Evolutionary conservation across 2,329 filamentous ascomycete genomes (phyloP).

Genomic region (Exophiala lecanii-corni): DNA sequence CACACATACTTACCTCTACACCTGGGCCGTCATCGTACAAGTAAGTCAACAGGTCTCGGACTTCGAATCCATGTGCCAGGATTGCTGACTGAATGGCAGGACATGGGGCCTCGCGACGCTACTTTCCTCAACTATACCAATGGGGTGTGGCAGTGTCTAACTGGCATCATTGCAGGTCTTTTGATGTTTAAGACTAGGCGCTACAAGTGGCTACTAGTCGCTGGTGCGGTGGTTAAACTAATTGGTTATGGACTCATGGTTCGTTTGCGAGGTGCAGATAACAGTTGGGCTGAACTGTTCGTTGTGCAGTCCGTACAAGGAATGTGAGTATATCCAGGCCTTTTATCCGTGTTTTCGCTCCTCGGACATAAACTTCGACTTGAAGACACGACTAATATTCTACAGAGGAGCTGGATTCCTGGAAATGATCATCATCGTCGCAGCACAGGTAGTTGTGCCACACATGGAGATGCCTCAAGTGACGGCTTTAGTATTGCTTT

Average conservation of each 20-base stretch:
- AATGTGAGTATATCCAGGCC: no score
- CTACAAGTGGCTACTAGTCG: slow-evolving; percentile 46
- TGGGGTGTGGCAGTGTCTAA: slow-evolving; percentile 42
- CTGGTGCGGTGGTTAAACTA: slow-evolving; percentile 39
- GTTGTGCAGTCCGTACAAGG: slow-evolving; percentile 48
- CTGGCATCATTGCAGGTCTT: slow-evolving; percentile 38
- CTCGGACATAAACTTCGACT: no score
- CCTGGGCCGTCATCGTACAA: slow-evolving; percentile 32
- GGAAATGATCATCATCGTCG: slow-evolving; percentile 33
- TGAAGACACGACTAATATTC: no score
- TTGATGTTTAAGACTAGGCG: slow-evolving; percentile 41
- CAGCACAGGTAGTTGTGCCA: slow-evolving; percentile 42
- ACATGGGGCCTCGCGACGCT: slow-evolving; percentile 38
- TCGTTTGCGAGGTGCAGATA: slow-evolving; percentile 41
- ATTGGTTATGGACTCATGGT: slow-evolving; percentile 51
- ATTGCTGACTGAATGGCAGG: no score
- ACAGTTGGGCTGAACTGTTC: slow-evolving; percentile 44
- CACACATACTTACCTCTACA: slow-evolving; percentile 47
- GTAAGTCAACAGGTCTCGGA: neutral
- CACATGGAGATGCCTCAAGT: slow-evolving; percentile 46
- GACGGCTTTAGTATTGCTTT: slow-evolving; percentile 43
- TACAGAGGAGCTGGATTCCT: slow-evolving; percentile 3
- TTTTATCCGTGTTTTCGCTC: no score
- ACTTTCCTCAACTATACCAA: slow-evolving; percentile 41
- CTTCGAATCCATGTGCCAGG: no score